Base-by-base conservation (phyloP, 306 rosid species). In the Lathyrus tuberosus region DNA sequence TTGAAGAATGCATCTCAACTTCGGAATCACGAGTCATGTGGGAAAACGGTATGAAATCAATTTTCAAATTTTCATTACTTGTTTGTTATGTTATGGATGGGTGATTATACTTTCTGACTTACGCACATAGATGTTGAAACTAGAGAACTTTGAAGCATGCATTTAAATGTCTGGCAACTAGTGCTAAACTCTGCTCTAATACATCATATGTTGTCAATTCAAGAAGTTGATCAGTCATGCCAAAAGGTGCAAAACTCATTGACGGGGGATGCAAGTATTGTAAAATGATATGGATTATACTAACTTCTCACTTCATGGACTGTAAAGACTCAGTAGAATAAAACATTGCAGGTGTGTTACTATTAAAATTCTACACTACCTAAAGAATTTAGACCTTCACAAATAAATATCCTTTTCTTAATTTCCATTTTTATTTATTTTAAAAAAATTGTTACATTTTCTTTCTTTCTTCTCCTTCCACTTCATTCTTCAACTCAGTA, bases 281-380 rank as follows among this genome's bases (percentile, higher is more conserved):
- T 51, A 52, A 65, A 78, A 84, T 80, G 76, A 74, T 49, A 30
- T 76, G 83, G 86, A 0, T 3, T 11, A 47, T 12, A 10, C 16
- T 84, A 24, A 24, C 1, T 4, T 4, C 33, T 5, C 91, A 84
- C 72, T 80, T 82, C 0, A 62, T 20, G 44, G 26, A 15, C 28
- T 88, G 91, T 28, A 18, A 14, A 42, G 82, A 82, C 46, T 69
- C 73, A 1, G 15, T 44, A 26, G 5, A 37, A 5, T 79, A 37
- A 87, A 83, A 0, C 85, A 83, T 1, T 86, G 87, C 85, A 59
- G 6, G 87, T 84, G 12, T 10, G 84, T 74, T 54, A 63, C 59
- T 10, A 22, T 10, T 53, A 53, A 30, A 53, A 53, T 20, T 53
- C 15, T 20, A 53, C 15, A 0, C 59, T 53, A 30, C 30, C 30